phyloP scores from a whole-genome alignment of 1,284 basidiomycete genomes.

The Ceratobasidium sp. region DNA sequence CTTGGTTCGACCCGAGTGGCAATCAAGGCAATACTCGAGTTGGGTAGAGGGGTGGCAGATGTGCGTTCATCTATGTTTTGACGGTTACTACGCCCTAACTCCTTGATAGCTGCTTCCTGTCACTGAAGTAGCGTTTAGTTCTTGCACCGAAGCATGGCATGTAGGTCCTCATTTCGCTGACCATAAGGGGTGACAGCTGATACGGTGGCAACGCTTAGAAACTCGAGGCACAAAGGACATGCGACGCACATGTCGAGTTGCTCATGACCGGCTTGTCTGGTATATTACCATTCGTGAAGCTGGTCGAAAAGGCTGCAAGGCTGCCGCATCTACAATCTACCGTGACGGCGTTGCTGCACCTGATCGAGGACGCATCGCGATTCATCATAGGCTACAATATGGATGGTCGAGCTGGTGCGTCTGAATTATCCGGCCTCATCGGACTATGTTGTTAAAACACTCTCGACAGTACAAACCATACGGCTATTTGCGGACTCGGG shows the following conservation, averaged over 20 bases:
- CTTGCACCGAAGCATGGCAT: too few species aligned
- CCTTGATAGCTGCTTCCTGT: too few species aligned
- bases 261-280: background rate
- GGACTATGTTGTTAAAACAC: too few species aligned
- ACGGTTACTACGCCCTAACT: too few species aligned
- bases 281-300: background rate
- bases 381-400: background rate
- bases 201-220: background rate
- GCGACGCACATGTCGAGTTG: background rate
- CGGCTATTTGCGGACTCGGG: background rate
- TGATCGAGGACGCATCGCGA: conserved; percentile 24
- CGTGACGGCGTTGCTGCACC: background rate
- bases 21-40: too few species aligned
- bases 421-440: background rate
- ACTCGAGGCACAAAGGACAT: conserved; percentile 2
- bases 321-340: background rate
- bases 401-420: background rate
- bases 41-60: too few species aligned
- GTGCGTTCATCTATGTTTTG: too few species aligned
- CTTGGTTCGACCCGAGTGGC: too few species aligned
- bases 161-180: too few species aligned
- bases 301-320: background rate
- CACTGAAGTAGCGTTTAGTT: too few species aligned
- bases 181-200: too few species aligned
- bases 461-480: background rate